Evolutionary conservation across 768 basidiomycete species (phyloP).

Genomic region (Russula dissimulans): DNA sequence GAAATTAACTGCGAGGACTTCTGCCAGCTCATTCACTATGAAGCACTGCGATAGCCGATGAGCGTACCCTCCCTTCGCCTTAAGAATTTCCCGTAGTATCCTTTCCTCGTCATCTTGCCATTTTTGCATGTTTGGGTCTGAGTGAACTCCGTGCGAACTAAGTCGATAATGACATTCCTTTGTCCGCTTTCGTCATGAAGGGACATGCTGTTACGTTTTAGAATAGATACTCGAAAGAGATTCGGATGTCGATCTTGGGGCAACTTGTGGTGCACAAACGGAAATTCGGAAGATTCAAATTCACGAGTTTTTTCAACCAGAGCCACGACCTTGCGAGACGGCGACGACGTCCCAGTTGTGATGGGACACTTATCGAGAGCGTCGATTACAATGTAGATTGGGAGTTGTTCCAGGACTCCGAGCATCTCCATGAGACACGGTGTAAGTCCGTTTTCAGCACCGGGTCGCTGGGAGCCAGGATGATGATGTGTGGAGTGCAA

Average conservation of each 20-base stretch:
- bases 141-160: neutral
- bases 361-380: neutral
- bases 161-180: neutral
- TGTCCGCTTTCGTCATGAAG: neutral
- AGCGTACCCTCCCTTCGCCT: too few relatives aligned
- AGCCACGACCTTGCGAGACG: neutral
- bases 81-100: too few relatives aligned
- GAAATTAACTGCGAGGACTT: too few relatives aligned
- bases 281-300: neutral
- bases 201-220: neutral
- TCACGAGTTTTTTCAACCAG: neutral
- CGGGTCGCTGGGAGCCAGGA: neutral
- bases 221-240: neutral
- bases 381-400: neutral
- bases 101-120: too few relatives aligned
- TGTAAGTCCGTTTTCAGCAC: neutral
- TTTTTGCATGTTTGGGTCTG: neutral
- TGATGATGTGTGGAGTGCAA: neutral
- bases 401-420: neutral
- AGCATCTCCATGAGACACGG: neutral
- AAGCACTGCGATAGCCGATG: too few relatives aligned
- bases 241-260: neutral
- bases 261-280: neutral
- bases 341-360: neutral
- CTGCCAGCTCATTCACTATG: too few relatives aligned